Evolutionary conservation across 2,329 filamentous ascomycete species (phyloP), one percentile per base, ranked within the genome.

Genomic region (Trichocomaceae sp.): DNA sequence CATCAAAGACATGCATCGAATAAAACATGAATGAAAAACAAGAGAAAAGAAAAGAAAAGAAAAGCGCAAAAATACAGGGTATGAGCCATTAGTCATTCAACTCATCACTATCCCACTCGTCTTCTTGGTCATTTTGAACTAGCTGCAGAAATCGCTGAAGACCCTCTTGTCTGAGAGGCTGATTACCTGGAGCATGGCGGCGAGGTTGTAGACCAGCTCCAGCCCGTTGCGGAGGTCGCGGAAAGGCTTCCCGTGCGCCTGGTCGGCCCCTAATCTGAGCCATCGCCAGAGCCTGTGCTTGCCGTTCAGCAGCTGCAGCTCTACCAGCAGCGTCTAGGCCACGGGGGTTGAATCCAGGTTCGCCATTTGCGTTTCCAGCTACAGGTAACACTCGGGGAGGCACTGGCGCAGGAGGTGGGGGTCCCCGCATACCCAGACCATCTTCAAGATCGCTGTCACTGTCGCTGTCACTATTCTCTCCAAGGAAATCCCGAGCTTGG

Each of bases 81-180:
- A 26, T 37, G 20, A 17, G 12, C 3, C 22, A 29, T 55, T 35
- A 57, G 13, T 76, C 75, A 17, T 79, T 77, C 50, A 82, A 59
- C 61, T 82, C 80, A 62, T 83, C 80, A 58, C 78, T 81, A 58
- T 82, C 79, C 80, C 80, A 83, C 56, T 76, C 80, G 59, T 82
- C 80, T 64, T 83, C 80, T 42, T 77, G 72, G 57, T 83, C 80
- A 50, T 77, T 70, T 54, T 70, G 64, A 5, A 78, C 80, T 54
- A 82, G 65, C 42, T 77, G 72, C 35, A 82, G 60, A 59, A 82
- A 82, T 26, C 77, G 68, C 61, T 79, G 75, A 2, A 83, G 64
- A 8, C 76, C 74, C 33, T 59, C 61, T 47, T 60, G 59, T 56
- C 59, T 58, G 31, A 65, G 60, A 7, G 55, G 61, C 22, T 60